phyloP scores from a whole-genome alignment of 805 yeast genomes.

The Lipomyces starkeyi region DNA sequence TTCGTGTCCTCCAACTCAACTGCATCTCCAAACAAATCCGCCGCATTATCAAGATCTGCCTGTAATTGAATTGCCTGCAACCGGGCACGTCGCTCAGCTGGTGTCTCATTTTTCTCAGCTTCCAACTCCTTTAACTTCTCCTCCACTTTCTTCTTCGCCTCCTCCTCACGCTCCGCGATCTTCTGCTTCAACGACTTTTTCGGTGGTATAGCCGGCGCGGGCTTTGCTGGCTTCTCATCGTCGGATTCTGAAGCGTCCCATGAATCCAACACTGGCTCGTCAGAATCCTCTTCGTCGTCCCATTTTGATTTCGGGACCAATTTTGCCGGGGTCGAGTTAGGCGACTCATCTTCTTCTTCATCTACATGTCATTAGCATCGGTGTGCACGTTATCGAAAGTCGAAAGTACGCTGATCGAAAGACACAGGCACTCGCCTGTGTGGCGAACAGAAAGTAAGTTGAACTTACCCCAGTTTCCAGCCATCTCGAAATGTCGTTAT shows the following conservation, averaged over 20 bases:
- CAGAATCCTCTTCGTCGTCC: slow-evolving; percentile 80
- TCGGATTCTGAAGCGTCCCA: slow-evolving; percentile 85
- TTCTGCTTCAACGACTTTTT: slow-evolving; percentile 54
- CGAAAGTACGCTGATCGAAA: not conserved
- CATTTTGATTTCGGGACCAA: slow-evolving; percentile 69
- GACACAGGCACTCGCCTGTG: not conserved
- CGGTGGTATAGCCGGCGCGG: slow-evolving; percentile 46
- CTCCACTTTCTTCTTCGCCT: slow-evolving; percentile 55
- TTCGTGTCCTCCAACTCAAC: slow-evolving; percentile 1
- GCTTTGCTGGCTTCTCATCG: slow-evolving; percentile 50
- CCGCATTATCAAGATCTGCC: slow-evolving; percentile 90
- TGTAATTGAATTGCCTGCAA: slow-evolving; percentile 78
- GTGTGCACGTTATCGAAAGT: not conserved
- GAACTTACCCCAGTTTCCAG: slow-evolving; percentile 13
- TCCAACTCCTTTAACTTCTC: slow-evolving; percentile 14
- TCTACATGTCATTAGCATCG: slow-evolving; percentile 10
- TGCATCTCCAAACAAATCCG: slow-evolving; percentile 80
- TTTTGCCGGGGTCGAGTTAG: slow-evolving; percentile 66
- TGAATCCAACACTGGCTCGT: slow-evolving; percentile 79
- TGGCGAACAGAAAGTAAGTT: not conserved
- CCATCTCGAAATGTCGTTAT: not conserved
- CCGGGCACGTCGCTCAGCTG: slow-evolving; percentile 68
- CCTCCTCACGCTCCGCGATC: slow-evolving; percentile 49
- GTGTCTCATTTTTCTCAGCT: slow-evolving; percentile 59
- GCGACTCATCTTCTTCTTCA: slow-evolving; percentile 80